Percentiles rank a stretch among this genome's conserved stretches.
These are phyloP conservation scores for Xylaria acuta DNA, from an alignment of 495 filamentous ascomycete genomes.

Conservation along the genomic window DNA sequence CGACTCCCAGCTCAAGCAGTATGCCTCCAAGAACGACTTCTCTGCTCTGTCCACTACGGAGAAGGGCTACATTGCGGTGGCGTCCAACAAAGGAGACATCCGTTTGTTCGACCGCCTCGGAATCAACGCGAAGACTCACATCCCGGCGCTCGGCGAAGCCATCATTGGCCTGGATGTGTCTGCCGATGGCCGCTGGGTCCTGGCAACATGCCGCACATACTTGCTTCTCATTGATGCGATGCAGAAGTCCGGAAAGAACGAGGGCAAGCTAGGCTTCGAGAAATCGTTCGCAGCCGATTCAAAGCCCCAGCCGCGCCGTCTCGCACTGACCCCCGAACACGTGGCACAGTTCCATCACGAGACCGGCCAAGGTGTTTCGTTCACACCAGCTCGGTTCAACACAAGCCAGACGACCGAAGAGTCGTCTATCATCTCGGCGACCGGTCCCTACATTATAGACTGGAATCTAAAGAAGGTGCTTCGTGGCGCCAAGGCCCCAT, in stretches of 20 bases:
- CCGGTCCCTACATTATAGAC: constrained; percentile 94
- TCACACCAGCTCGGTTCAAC: constrained; percentile 94
- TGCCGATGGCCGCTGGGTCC: constrained; percentile 92
- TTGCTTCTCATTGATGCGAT: constrained; percentile 89
- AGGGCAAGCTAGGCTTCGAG: constrained; percentile 97
- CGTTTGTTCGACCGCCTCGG: constrained; percentile 95
- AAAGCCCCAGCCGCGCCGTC: constrained; percentile 91
- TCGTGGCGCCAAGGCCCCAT: constrained; percentile 78
- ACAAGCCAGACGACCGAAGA: constrained; percentile 80
- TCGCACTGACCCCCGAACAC: constrained; percentile 84
- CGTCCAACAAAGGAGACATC: constrained; percentile 96
- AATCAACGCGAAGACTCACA: constrained; percentile 96
- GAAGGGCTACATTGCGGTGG: constrained; percentile 95
- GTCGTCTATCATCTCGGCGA: constrained; percentile 95
- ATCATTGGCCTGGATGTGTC: constrained; percentile 95
- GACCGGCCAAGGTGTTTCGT: constrained; percentile 81
- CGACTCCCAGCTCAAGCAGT: constrained; percentile 90
- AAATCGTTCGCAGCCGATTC: constrained; percentile 88
- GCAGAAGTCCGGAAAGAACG: constrained; percentile 93
- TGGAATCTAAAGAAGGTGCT: constrained; percentile 94
- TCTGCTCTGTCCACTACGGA: constrained; percentile 92
- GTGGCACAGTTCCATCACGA: constrained; percentile 97
- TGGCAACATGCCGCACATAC: constrained; percentile 94
- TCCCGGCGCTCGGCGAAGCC: constrained; percentile 92
- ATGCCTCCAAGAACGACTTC: constrained; percentile 95